Conservation (phyloP, 257 asterid genomes). For the Parsonsia alboflavescens region DNA sequence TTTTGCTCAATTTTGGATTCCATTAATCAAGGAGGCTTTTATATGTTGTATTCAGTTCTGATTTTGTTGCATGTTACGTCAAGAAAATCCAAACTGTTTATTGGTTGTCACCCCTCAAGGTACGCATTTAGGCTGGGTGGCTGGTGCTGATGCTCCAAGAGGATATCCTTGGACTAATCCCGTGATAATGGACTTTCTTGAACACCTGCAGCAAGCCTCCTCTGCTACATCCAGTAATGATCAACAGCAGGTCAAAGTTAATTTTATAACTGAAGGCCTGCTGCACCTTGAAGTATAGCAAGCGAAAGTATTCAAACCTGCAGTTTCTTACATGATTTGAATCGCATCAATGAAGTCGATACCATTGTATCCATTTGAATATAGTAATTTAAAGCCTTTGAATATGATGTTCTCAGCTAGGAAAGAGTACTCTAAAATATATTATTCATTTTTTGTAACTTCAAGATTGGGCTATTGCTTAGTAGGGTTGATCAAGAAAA, state of each 20-base stretch:
- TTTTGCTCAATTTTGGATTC: no score
- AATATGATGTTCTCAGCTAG: not conserved
- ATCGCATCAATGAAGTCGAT: not conserved
- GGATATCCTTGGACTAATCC: conserved; percentile 98
- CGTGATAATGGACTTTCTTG: no score
- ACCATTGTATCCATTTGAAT: not conserved
- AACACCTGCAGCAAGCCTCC: no score
- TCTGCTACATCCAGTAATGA: conserved; percentile 37
- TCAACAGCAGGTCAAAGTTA: not conserved
- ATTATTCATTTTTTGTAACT: not conserved
- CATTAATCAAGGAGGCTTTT: no score
- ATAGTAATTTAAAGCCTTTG: not conserved
- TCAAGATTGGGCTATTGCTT: no score
- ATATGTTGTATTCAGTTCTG: no score
- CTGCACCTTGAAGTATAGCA: conserved; percentile 8
- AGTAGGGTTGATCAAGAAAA: not conserved
- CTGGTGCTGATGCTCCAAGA: conserved; percentile 65
- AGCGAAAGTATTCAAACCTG: not conserved
- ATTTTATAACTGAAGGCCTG: not conserved
- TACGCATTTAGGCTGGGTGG: conserved; percentile 98
- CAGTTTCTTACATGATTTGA: not conserved
- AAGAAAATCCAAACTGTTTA: no score
- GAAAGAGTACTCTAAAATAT: not conserved
- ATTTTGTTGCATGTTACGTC: no score
- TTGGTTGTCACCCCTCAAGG: conserved; percentile 98